phyloP scores from a whole-genome alignment of 768 basidiomycete species.

The Nevesoporus exiguus region DNA sequence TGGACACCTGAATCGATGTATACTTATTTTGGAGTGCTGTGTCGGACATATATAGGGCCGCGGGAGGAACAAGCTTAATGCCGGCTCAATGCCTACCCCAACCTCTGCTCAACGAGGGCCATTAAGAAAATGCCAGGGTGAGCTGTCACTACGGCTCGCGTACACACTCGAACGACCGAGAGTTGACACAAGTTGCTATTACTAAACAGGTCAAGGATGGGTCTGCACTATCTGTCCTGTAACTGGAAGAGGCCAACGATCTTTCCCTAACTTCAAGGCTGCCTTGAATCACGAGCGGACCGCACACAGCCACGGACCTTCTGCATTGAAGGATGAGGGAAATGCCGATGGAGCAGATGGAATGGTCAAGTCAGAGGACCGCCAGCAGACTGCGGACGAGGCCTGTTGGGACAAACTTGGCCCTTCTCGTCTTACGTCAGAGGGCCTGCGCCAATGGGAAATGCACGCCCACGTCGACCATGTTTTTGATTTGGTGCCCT shows the following conservation, averaged over 20 bases:
- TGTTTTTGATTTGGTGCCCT: slow-evolving; percentile 48
- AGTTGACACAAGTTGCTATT: background rate
- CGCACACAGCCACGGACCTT: slow-evolving; percentile 16
- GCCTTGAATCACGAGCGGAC: slow-evolving; percentile 34
- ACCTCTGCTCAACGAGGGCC: slow-evolving; percentile 18
- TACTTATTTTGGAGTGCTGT: slow-evolving; percentile 16
- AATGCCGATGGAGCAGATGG: background rate
- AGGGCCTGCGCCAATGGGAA: slow-evolving; percentile 27
- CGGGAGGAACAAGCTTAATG: slow-evolving; percentile 11
- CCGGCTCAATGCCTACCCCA: slow-evolving; percentile 22
- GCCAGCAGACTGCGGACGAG: slow-evolving; percentile 18
- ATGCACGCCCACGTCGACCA: slow-evolving; percentile 42
- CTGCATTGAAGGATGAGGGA: slow-evolving; percentile 3
- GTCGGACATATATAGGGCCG: slow-evolving; percentile 15
- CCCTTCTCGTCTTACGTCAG: slow-evolving; percentile 29
- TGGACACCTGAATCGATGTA: slow-evolving; percentile 4
- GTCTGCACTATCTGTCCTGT: slow-evolving; percentile 34
- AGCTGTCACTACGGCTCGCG: background rate
- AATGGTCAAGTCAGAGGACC: slow-evolving; percentile 1
- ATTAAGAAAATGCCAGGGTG: slow-evolving; percentile 23
- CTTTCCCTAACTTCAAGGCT: slow-evolving; percentile 25
- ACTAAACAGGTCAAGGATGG: slow-evolving; percentile 31
- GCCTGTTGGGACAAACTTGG: slow-evolving; percentile 30
- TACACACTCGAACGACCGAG: background rate
- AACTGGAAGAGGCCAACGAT: slow-evolving; percentile 11